Evolutionary conservation across 306 rosid genomes (phyloP), one percentile per base, ranked within the genome.

Genomic region (Dalbergia cultrata): DNA sequence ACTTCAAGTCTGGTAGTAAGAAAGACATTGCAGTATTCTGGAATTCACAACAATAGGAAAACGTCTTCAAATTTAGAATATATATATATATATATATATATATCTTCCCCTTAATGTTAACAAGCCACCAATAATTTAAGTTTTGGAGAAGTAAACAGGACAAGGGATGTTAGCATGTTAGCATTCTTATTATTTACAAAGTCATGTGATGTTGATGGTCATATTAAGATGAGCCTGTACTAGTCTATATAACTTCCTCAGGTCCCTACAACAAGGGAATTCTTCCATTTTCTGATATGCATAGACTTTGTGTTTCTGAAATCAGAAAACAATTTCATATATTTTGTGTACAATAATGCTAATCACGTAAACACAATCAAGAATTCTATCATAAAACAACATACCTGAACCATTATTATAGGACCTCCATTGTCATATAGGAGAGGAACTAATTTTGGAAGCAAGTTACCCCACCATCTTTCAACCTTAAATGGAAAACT

Each of bases 401-500:
- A 73, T 72, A 95, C 97, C 92, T 95, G 99, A 84, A 93, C 94
- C 97, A 95, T 95, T 88, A 95, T 84, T 52, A 95, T 83, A 66
- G 97, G 97, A 64, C 99, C 97, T 60, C 97, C 96, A 50, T 88
- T 95, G 69, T 67, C 86, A 71, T 93, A 93, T 54, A 93, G 91
- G 73, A 90, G 88, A 52, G 99, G 94, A 81, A 87, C 85, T 72
- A 95, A 72, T 76, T 81, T 91, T 13, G 95, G 99, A 87, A 95
- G 97, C 77, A 95, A 78, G 76, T 59, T 75, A 66, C 85, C 87
- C 99, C 99, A 95, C 99, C 99, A 95, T 87, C 81, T 84, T 47
- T 90, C 95, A 76, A 95, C 99, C 98, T 95, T 84, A 49, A 86
- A 83, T 18, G 54, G 65, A 67, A 72, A 77, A 79, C 33, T 44